These are phyloP conservation scores for Apiotrichum gracile DNA, from an alignment of 1,284 basidiomycete genomes.

Conservation along the genomic window DNA sequence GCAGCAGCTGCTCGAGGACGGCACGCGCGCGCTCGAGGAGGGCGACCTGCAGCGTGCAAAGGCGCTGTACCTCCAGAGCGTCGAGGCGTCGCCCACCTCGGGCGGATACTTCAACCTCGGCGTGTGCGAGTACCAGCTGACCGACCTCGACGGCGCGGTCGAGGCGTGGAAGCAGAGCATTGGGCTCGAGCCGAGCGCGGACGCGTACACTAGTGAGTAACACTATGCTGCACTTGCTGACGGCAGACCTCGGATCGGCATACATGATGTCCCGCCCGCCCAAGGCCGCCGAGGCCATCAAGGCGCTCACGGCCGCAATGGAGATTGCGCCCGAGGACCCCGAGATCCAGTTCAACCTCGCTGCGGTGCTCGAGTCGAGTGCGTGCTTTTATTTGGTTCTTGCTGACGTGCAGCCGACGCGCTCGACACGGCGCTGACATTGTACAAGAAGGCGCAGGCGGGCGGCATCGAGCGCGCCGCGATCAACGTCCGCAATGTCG, in stretches of 20 bases:
- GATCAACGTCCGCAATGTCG: slow-evolving; percentile 44
- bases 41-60: slow-evolving; percentile 80
- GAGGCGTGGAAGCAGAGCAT: slow-evolving; percentile 81
- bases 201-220: slow-evolving; percentile 77
- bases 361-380: slow-evolving; percentile 49
- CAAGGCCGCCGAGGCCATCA: slow-evolving; percentile 80
- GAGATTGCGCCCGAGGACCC: slow-evolving; percentile 84
- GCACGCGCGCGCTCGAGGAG: slow-evolving; percentile 80
- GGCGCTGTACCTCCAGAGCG: slow-evolving; percentile 69
- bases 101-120: slow-evolving; percentile 45
- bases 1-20: slow-evolving; percentile 73
- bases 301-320: slow-evolving; percentile 80
- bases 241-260: slow-evolving; percentile 79
- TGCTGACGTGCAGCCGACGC: slow-evolving; percentile 33
- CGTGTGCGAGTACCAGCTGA: slow-evolving; percentile 45
- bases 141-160: slow-evolving; percentile 74
- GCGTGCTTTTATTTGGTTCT: slow-evolving; percentile 5
- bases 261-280: slow-evolving; percentile 82
- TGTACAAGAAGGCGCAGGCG: slow-evolving; percentile 42
- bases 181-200: slow-evolving; percentile 73
- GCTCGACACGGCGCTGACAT: slow-evolving; percentile 39
- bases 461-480: slow-evolving; percentile 44
- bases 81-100: slow-evolving; percentile 71
- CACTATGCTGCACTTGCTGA: background rate
- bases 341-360: slow-evolving; percentile 91